Conservation (phyloP, 441 rosid species). For the Euphorbia schlechtendalii region DNA sequence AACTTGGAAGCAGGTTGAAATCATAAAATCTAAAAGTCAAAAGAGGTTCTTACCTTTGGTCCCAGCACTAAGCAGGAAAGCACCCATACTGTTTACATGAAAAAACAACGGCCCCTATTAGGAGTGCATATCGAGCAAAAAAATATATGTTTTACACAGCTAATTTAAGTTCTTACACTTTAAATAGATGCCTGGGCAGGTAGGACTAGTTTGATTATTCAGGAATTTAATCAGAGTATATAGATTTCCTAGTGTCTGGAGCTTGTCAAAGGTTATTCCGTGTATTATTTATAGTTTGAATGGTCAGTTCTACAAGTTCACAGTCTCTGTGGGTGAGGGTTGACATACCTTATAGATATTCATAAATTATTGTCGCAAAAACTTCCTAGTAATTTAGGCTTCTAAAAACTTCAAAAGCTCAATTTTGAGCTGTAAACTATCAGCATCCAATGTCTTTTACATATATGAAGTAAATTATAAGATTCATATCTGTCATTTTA, state of each 20-base stretch:
- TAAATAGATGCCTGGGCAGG: neutral
- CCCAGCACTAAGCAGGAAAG: constrained; percentile 93
- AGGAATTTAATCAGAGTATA: neutral
- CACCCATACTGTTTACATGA: constrained; percentile 75
- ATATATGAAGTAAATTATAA: neutral
- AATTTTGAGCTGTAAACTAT: neutral
- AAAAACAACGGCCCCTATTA: constrained; percentile 9
- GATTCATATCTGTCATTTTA: neutral
- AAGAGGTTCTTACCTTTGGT: constrained; percentile 62
- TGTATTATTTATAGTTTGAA: neutral
- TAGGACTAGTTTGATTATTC: neutral
- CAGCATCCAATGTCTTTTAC: neutral
- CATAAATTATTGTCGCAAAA: neutral
- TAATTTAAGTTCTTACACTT: neutral
- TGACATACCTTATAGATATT: neutral
- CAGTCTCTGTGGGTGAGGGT: neutral
- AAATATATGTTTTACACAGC: too few species aligned
- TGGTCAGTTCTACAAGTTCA: neutral
- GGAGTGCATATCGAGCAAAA: neutral
- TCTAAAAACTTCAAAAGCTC: neutral
- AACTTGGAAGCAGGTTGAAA: constrained; percentile 4
- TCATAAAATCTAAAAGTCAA: constrained; percentile 3
- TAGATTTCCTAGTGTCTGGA: neutral
- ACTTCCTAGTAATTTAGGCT: neutral
- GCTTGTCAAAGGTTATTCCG: neutral